Percentiles rank a stretch among this genome's conserved stretches.
Conservation (phyloP, 768 basidiomycete genomes). For the Hortiboletus campestris region DNA sequence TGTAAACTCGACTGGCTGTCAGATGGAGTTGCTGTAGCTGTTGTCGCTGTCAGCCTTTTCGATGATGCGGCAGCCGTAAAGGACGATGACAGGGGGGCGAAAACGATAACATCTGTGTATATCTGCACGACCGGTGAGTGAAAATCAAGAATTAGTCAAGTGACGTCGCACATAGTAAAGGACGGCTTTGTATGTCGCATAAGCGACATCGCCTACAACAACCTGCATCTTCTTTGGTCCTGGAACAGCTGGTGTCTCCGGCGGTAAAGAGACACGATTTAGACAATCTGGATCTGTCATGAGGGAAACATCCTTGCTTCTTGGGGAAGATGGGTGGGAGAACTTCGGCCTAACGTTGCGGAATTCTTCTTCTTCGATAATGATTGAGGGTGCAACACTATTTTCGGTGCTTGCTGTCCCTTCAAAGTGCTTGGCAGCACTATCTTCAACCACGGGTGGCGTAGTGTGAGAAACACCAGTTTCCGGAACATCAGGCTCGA, state of each 20-base stretch:
- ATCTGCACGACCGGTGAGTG: conserved; percentile 43
- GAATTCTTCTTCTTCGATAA: conserved; percentile 10
- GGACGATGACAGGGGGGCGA: conserved; percentile 79
- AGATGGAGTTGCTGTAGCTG: conserved; percentile 27
- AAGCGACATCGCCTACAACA: conserved; percentile 56
- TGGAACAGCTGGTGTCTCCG: conserved; percentile 12
- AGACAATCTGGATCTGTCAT: conserved; percentile 10
- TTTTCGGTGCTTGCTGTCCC: neutral
- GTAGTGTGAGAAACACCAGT: neutral
- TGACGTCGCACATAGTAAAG: conserved; percentile 68
- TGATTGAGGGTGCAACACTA: neutral
- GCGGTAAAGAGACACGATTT: neutral
- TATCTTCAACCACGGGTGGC: conserved; percentile 6
- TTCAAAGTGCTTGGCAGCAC: neutral
- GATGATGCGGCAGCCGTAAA: conserved; percentile 37
- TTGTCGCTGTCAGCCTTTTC: conserved; percentile 7
- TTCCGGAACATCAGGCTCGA: conserved; percentile 23
- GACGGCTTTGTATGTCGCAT: conserved; percentile 61
- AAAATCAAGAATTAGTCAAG: neutral
- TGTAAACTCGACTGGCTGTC: conserved; percentile 36
- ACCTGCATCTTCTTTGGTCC: conserved; percentile 55
- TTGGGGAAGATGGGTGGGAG: conserved; percentile 42
- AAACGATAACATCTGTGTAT: conserved; percentile 82
- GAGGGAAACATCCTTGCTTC: conserved; percentile 24
- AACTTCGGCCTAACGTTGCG: conserved; percentile 35